phyloP scores from a whole-genome alignment of 2,329 filamentous ascomycete genomes.

The Aspergillus brunneoviolaceus region DNA sequence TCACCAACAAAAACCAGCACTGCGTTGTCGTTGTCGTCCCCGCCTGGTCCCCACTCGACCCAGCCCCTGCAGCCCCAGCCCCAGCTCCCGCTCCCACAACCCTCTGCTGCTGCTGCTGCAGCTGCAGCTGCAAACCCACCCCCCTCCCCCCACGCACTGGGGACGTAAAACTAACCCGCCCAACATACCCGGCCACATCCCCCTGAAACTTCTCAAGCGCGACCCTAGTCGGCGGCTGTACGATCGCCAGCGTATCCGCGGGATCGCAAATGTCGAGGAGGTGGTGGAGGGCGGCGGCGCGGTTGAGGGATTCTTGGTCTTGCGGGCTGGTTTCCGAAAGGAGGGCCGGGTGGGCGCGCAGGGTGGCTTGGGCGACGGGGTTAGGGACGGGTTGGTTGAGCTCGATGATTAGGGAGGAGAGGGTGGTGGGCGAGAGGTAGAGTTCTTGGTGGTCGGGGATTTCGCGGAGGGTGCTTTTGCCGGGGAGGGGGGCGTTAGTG shows the following conservation, averaged over 20 bases:
- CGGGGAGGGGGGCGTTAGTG: no score
- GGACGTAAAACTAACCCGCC: slow-evolving; percentile 29
- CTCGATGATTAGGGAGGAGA: slow-evolving; percentile 85
- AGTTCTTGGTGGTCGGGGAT: slow-evolving; percentile 75
- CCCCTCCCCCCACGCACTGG: slow-evolving; percentile 12
- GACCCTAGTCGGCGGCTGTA: slow-evolving; percentile 62
- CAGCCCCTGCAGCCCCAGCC: slow-evolving; percentile 19
- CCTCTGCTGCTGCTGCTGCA: no score
- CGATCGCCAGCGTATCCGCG: slow-evolving; percentile 42
- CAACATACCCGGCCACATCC: slow-evolving; percentile 25
- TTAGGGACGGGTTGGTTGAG: slow-evolving; percentile 74
- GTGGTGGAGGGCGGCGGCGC: slow-evolving; percentile 41
- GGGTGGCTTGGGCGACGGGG: slow-evolving; percentile 24
- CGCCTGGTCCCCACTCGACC: slow-evolving; percentile 21
- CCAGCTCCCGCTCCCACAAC: not conserved
- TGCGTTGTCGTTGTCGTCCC: slow-evolving; percentile 52
- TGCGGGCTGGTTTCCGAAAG: slow-evolving; percentile 45
- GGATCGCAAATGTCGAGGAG: slow-evolving; percentile 62
- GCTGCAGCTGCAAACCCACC: no score
- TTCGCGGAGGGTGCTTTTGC: slow-evolving; percentile 34
- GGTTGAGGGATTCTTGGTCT: slow-evolving; percentile 51
- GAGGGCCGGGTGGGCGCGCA: slow-evolving; percentile 20
- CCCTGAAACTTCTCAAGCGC: slow-evolving; percentile 48
- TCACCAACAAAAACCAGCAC: slow-evolving; percentile 73
- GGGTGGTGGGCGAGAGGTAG: slow-evolving; percentile 78